Base-by-base conservation (phyloP, 306 rosid species). In the Inga laurina region DNA sequence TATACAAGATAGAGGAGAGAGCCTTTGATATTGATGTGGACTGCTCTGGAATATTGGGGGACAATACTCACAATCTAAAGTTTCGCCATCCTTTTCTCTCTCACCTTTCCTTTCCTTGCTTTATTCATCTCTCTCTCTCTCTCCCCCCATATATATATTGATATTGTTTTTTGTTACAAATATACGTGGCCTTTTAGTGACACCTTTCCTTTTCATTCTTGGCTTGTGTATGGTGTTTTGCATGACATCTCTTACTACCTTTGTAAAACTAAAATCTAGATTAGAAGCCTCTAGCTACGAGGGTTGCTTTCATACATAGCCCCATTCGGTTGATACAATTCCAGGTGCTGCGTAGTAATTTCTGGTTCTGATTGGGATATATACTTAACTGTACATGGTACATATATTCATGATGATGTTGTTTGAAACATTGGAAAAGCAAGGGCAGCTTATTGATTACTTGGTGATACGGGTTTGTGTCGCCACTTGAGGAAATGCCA, bases 21-120 rank as follows among this genome's bases (percentile, higher is more conserved):
- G 88, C 85, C 52, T 86, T 88, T 81, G 86, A 87, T 89, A 78
- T 43, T 91, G 97, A 93, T 86, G 78, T 85, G 83, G 91, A 91
- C 97, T 51, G 87, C 64, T 90, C 85, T 89, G 90, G 97, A 93
- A 94, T 93, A 91, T 91, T 89, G 83, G 89, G 90, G 61, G 97
- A 93, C 98, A 93, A 84, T 76, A 80, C 84, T 90, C 89, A 87
- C 85, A 82, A 81, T 87, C 93, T 87, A 91, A 89, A 75, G 89
- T 88, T 89, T 84, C 89, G 80, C 77, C 81, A 71, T 86, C 82
- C 82, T 90, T 85, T 64, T 64, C 70, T 84, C 75, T 83, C 76
- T 61, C 84, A 21, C 76, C 80, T 83, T 72, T 75, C 83, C 83
- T 86, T 83, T 82, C 22, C 76, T 48, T 75, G 79, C 76, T 45